Evolutionary conservation across 768 basidiomycete genomes (phyloP), one percentile per base, ranked within the genome.

Genomic region (Lactarius sanguifluus): DNA sequence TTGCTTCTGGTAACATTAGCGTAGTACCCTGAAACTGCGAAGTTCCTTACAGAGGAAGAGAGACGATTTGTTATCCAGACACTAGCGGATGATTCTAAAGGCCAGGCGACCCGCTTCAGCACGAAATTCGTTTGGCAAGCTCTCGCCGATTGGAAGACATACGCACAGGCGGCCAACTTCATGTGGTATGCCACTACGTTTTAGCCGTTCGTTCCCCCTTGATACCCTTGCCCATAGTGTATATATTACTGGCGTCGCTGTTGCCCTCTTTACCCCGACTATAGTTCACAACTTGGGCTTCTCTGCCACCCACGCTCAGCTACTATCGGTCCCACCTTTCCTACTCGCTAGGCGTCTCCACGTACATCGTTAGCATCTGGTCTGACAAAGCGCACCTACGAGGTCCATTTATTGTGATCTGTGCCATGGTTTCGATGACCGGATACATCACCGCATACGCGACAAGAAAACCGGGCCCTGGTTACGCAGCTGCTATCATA

Each of bases 391-490:
- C 76, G 50, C 76, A 80, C 63, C 47, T 75, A 18, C 79, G 82
- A 10, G 85, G 85, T 4, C 83, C 83, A 1, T 85, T 82, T 66
- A 73, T 87, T 65, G 76, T 85, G 25, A 75, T 73, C 9, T 74
- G 80, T 8, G 75, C 76, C 40, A 57, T 78, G 3, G 74, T 85
- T 5, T 79, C 83, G 0, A 72, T 86, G 57, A 75, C 84, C 12
- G 86, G 85, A 18, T 86, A 82, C 64, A 77, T 84, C 64, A 65
- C 86, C 25, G 72, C 84, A 30, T 83, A 83, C 64, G 75, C 76
- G 9, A 77, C 78, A 30, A 70, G 69, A 54, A 56, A 16, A 16
- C 66, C 70, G 1, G 69, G 69, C 7, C 47, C 64, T n/a, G 82
- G 76, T 3, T 87, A 86, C 68, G 73, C 76, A 9, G 86, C 82